phyloP scores from a whole-genome alignment of 768 basidiomycete genomes.

The Boletus reticulatus region DNA sequence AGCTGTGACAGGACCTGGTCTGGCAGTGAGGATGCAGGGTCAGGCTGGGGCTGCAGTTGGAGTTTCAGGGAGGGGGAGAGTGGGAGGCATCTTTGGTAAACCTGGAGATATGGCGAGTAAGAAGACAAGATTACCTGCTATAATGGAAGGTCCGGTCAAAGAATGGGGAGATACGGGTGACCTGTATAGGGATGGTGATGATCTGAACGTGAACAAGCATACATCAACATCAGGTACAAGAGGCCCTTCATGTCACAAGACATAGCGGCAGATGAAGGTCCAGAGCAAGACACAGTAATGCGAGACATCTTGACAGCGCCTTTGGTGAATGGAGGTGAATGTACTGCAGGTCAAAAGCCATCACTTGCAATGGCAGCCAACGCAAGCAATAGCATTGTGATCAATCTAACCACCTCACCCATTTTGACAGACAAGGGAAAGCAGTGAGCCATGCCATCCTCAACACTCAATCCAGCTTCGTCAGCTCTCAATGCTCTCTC shows the following conservation, averaged over 20 bases:
- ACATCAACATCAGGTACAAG: neutral
- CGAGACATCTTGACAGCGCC: slow-evolving; percentile 5
- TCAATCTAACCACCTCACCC: slow-evolving; percentile 16
- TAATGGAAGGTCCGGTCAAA: slow-evolving; percentile 48
- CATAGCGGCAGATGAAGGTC: neutral
- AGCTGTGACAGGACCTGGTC: slow-evolving; percentile 13
- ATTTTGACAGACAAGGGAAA: slow-evolving; percentile 21
- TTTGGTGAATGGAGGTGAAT: neutral
- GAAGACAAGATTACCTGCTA: slow-evolving; percentile 42
- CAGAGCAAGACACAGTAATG: slow-evolving; percentile 2
- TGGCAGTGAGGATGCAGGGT: neutral
- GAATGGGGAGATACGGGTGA: slow-evolving; percentile 18
- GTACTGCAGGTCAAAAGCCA: slow-evolving; percentile 16
- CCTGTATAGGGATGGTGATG: neutral
- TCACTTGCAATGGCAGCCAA: slow-evolving; percentile 4
- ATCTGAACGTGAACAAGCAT: too few relatives aligned
- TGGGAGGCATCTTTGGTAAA: slow-evolving; percentile 22
- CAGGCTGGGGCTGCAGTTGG: slow-evolving; percentile 2
- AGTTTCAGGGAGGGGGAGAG: slow-evolving; percentile 6
- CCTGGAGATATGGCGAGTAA: slow-evolving; percentile 37
- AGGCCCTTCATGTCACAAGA: slow-evolving; percentile 6
- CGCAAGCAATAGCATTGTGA: slow-evolving; percentile 1
- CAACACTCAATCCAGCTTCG: slow-evolving; percentile 29
- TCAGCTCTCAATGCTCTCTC: slow-evolving; percentile 58
- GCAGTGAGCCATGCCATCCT: slow-evolving; percentile 9